Evolutionary conservation across 176 grass and related monocot species (phyloP), one percentile per base, ranked within the genome.

Genomic region (Oryza meyeriana): DNA sequence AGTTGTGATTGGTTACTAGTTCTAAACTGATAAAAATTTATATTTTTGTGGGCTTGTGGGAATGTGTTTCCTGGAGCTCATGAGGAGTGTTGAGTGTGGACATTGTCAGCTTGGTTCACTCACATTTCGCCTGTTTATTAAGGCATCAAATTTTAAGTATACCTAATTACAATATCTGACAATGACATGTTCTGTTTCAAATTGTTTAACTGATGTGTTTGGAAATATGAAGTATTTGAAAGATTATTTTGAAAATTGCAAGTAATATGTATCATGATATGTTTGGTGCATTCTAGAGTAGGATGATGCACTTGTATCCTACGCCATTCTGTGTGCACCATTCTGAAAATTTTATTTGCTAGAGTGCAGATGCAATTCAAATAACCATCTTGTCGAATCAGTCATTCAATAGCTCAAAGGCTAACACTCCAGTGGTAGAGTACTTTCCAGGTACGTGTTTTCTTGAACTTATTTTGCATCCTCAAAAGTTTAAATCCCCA

Each of bases 331-430:
- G 10, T 18, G 44, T 62, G 38, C 40, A 55, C 8, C 18, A 81
- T 83, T 90, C 65, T 84, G 73, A 88, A 76, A 42, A 18, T 69
- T 78, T 74, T 88, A 63, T 85, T 87, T 82, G 39, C 76, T 94
- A 98, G 95, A 93, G 80, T 93, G 90, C 93, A 91, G 92, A 93
- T 95, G 84, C 90, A 72, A 93, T 98, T 76, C 82, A 45, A 25
- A 69, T 98, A 75, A 86, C 81, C 73, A 58, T 95, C 48, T 27
- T 97, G 27, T 85, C 77, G 74, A 95, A 95, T 79, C 74, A 90
- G 79, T 95, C 95, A 63, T 80, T 89, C 34, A 74, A 61, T 79
- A 80, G 81, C 57, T 66, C 67, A 57, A 88, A 88, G 81, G 28
- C 65, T 78, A 64, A 70, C 81, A 84, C 70, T 26, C 87, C 92